Evolutionary conservation across 2,329 filamentous ascomycete genomes (phyloP), one percentile per base, ranked within the genome.

Genomic region (Pseudogymnoascus sp.): DNA sequence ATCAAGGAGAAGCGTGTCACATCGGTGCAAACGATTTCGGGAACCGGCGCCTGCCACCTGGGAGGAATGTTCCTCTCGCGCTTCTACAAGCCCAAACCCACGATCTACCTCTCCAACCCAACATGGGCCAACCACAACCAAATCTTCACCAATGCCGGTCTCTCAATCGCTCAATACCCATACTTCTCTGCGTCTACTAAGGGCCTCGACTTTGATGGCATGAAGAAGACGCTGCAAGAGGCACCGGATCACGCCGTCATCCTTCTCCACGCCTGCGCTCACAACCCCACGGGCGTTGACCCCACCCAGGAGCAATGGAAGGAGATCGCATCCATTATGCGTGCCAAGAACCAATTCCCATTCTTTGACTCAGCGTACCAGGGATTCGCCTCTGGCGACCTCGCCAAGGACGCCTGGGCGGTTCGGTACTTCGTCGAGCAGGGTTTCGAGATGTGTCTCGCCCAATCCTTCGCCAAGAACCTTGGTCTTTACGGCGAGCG

Each of bases 91-190:
- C 81, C 82, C 72, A 84, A 81, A 77, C 87, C 84, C 67, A 84
- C 86, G 63, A 84, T 95, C 76, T 97, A 96, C 81, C 81, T 97
- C 74, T 96, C 91, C 70, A 89, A 89, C 75, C 94, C 94, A 60
- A 99, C 94, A 64, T 99, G 94, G 94, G 91, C 89, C 68, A 99
- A 99, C 79, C 94, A 99, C 85, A 87, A 95, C 79, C 94, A 97
- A 76, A 97, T 99, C 81, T 96, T 99, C 79, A 84, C 81, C 76
- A 97, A 97, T 73, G 91, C 97, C 71, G 81, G 83, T 68, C 80
- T 97, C 30, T 78, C 84, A 34, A 84, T 91, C 69, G 87, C 87
- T 67, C 84, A 84, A 66, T 99, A 99, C 78, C 94, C 93, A 58
- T 99, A 99, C 81, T 99, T 96, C 79, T 87, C 86, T 74, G 85